phyloP scores from a whole-genome alignment of 2,329 filamentous ascomycete species.

The Thielaviopsis populi region DNA sequence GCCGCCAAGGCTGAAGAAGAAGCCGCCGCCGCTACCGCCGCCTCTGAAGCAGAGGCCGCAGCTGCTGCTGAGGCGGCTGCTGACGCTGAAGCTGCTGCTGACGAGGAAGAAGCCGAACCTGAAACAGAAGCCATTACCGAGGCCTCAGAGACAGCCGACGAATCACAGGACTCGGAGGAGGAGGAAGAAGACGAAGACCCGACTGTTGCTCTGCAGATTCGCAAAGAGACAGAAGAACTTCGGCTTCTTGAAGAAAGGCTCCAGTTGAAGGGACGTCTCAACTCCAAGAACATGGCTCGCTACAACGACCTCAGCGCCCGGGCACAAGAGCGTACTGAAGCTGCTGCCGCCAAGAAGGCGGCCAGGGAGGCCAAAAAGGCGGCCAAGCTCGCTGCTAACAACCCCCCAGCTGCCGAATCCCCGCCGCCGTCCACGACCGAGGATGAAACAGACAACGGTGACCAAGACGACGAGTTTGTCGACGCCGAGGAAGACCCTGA shows the following conservation, averaged over 20 bases:
- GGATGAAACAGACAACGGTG: background rate
- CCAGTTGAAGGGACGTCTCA: constrained; percentile 5
- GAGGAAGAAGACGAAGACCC: constrained; percentile 3
- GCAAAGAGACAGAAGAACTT: constrained; percentile 9
- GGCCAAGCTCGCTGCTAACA: constrained; percentile 20
- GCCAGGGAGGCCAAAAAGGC: constrained; percentile 27
- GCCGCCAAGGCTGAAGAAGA: background rate
- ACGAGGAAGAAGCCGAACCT: background rate
- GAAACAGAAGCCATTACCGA: background rate
- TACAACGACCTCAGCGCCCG: constrained; percentile 13
- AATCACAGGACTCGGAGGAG: constrained; percentile 8
- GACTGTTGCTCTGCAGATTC: background rate
- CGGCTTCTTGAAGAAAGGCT: constrained; percentile 11
- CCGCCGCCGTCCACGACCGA: background rate
- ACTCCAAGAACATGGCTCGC: constrained; percentile 1
- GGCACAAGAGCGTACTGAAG: constrained; percentile 5
- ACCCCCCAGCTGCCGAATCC: constrained; percentile 13
- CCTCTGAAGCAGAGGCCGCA: background rate
- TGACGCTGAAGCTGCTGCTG: background rate
- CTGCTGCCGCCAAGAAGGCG: constrained; percentile 22
- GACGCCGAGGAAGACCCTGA: constrained; percentile 15
- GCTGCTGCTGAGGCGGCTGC: background rate
- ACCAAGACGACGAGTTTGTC: constrained; percentile 6
- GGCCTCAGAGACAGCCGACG: background rate
- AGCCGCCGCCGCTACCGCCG: background rate